Conservation (phyloP, 495 filamentous ascomycete species). For the Sordaria brevicollis region DNA sequence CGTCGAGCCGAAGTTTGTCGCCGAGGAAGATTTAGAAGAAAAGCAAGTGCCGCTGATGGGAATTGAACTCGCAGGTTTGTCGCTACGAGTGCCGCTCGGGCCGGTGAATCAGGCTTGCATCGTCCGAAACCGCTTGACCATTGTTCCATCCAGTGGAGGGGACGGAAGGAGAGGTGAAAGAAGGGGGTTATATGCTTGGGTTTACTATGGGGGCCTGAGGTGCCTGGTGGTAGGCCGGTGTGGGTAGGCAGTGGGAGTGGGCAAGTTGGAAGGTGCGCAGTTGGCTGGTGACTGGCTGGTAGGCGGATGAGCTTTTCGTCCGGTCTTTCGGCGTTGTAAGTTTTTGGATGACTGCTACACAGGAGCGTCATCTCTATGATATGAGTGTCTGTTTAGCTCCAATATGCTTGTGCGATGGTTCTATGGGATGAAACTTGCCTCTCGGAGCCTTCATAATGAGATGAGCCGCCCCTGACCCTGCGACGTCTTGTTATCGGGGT, state of each 20-base stretch:
- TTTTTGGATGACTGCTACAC: neutral
- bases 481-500: neutral
- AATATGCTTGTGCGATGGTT: neutral
- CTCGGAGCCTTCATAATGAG: neutral
- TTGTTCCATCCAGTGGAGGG: neutral
- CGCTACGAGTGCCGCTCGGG: too few relatives aligned
- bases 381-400: neutral
- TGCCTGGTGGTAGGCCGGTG: neutral
- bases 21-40: neutral
- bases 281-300: neutral
- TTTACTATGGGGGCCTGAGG: too few relatives aligned
- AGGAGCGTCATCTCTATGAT: neutral
- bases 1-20: neutral
- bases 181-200: too few relatives aligned
- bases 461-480: neutral
- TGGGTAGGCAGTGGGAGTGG: neutral
- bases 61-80: neutral
- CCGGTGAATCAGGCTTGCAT: neutral
- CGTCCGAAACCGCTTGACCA: neutral
- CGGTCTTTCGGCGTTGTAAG: neutral
- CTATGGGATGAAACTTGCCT: neutral
- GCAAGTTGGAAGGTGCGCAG: neutral
- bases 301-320: neutral
- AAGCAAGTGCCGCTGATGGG: neutral
- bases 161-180: neutral